Percentiles rank a stretch among this genome's conserved stretches.
Conservation (phyloP, 2,329 filamentous ascomycete species). For the Xylaria sp. region DNA sequence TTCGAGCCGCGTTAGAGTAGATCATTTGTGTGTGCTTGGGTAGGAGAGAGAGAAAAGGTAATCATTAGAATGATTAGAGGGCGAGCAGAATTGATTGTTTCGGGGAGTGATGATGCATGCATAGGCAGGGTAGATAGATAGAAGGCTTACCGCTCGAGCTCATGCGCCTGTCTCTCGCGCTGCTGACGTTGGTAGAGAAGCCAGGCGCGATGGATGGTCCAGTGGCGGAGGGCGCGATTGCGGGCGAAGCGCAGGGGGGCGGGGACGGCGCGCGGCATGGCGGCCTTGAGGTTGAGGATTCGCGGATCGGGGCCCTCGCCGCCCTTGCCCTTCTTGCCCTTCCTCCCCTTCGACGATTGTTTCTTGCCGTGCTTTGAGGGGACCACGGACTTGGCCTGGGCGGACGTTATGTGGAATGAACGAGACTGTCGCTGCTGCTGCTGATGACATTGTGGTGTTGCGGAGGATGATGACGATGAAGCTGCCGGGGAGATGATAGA, state of each 20-base stretch:
- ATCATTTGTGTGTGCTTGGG: too few relatives aligned
- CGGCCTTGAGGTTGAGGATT: conserved; percentile 57
- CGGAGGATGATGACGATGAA: background rate
- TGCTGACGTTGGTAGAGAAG: conserved; percentile 78
- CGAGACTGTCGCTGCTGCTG: conserved; percentile 19
- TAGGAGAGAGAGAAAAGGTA: background rate
- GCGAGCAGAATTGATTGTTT: background rate
- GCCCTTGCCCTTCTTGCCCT: conserved; percentile 42
- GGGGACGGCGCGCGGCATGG: conserved; percentile 63
- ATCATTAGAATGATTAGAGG: background rate
- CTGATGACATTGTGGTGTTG: conserved; percentile 13
- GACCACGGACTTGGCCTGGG: conserved; percentile 19
- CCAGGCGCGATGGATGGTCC: conserved; percentile 99
- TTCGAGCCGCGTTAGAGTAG: too few relatives aligned
- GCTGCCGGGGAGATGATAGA: conserved; percentile 2
- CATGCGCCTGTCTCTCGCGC: conserved; percentile 70
- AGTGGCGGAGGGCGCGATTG: conserved; percentile 88
- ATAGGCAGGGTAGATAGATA: too few relatives aligned
- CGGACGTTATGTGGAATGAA: conserved; percentile 40
- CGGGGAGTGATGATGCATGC: too few relatives aligned
- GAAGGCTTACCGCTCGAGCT: conserved; percentile 70
- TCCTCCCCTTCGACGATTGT: conserved; percentile 34
- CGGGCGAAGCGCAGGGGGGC: conserved; percentile 87
- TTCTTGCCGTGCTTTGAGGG: conserved; percentile 35
- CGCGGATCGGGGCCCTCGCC: conserved; percentile 54